Percentiles rank a stretch among this genome's conserved stretches.
These are phyloP conservation scores for Arthrocladium fulminans DNA, from an alignment of 2,329 filamentous ascomycete genomes.

Conservation along the genomic window DNA sequence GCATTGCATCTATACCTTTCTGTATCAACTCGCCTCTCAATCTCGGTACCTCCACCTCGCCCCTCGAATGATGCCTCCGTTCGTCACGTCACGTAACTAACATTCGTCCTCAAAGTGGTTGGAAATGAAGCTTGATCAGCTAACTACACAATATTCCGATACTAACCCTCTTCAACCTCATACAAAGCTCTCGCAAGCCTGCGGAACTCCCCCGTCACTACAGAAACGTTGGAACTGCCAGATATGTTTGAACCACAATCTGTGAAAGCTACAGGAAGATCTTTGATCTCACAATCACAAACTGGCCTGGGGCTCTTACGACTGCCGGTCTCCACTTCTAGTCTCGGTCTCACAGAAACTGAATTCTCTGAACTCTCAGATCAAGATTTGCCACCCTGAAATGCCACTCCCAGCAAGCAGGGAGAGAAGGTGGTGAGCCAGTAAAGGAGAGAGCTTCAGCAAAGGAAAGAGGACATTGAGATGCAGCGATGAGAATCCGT, in stretches of 20 bases:
- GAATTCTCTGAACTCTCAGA: constrained; percentile 20
- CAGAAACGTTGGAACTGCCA: constrained; percentile 38
- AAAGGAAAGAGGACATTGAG: constrained; percentile 13
- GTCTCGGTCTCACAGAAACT: constrained; percentile 23
- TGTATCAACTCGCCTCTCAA: constrained; percentile 46
- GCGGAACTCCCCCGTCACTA: constrained; percentile 28
- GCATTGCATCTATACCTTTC: constrained; percentile 41
- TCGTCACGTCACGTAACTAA: constrained; percentile 41
- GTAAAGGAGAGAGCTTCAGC: constrained; percentile 20
- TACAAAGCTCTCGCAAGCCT: constrained; percentile 48
- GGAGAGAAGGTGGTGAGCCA: constrained; percentile 23
- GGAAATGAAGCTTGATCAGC: constrained; percentile 41
- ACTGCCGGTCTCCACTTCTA: constrained; percentile 23
- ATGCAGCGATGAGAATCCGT: not conserved
- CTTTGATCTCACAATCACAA: not conserved
- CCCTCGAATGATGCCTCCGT: constrained; percentile 44
- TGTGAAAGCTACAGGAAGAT: constrained; percentile 37
- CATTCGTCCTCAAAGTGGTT: constrained; percentile 40
- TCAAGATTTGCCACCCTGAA: constrained; percentile 20
- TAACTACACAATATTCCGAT: constrained; percentile 43
- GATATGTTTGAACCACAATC: constrained; percentile 35
- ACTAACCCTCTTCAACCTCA: constrained; percentile 47
- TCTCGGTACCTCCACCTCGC: constrained; percentile 47
- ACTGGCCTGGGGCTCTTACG: constrained; percentile 19
- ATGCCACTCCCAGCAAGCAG: constrained; percentile 23